A percentile compares a stretch with the other conserved stretches of the same genome.
Conservation (phyloP, 2,329 filamentous ascomycete species). For the Metarhizium album region DNA sequence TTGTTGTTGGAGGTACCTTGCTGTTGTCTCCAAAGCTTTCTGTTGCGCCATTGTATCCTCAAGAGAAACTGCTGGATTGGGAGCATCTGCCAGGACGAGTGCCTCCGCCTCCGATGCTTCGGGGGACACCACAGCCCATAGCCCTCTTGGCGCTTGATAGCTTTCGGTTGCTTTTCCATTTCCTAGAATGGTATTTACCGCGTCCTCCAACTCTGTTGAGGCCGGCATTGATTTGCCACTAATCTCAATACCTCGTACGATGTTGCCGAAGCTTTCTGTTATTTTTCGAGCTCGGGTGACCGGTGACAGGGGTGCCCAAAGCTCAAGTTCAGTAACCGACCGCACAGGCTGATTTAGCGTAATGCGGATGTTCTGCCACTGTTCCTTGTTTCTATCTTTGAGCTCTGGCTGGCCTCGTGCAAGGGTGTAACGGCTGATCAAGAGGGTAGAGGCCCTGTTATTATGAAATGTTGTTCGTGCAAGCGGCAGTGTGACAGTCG, state of each 20-base stretch:
- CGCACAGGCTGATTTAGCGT: constrained; percentile 12
- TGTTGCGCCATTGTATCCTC: constrained; percentile 3
- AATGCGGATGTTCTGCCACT: constrained; percentile 26
- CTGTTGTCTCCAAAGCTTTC: constrained; percentile 14
- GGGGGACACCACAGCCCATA: constrained; percentile 65
- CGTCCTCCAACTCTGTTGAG: constrained; percentile 58
- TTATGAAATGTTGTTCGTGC: constrained; percentile 73
- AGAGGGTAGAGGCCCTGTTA: constrained; percentile 48
- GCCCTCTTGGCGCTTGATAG: constrained; percentile 40
- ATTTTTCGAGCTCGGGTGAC: constrained; percentile 54
- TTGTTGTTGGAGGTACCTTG: constrained; percentile 21
- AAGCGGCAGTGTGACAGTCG: constrained; percentile 48
- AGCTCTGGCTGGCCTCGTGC: constrained; percentile 12
- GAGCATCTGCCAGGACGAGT: constrained; percentile 5
- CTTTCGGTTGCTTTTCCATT: constrained; percentile 15
- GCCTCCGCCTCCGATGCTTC: constrained; percentile 5
- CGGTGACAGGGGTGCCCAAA: constrained; percentile 43
- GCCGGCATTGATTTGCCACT: constrained; percentile 43
- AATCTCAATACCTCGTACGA: constrained; percentile 53
- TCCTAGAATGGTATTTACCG: constrained; percentile 49
- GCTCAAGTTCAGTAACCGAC: constrained; percentile 14
- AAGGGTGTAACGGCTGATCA: constrained; percentile 25
- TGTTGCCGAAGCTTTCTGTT: constrained; percentile 63
- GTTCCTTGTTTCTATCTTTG: constrained; percentile 22
- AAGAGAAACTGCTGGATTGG: constrained; percentile 6